phyloP scores from a whole-genome alignment of 2,329 filamentous ascomycete genomes.

The Cercospora zeina region DNA sequence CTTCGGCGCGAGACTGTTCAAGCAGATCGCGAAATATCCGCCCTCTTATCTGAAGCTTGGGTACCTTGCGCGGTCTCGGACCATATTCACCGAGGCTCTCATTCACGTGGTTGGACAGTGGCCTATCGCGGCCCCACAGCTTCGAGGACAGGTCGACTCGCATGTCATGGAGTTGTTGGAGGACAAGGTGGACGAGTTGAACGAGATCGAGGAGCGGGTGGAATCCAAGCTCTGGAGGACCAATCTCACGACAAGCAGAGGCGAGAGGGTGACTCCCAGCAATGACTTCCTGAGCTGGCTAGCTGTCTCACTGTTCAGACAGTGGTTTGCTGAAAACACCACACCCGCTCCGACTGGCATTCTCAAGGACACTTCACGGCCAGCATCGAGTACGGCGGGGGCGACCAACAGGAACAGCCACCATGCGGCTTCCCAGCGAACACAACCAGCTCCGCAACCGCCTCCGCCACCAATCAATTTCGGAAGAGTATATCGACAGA shows the following conservation, averaged over 20 bases:
- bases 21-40: conserved; percentile 94
- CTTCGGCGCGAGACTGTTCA: conserved; percentile 88
- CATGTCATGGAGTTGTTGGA: conserved; percentile 84
- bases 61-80: conserved; percentile 77
- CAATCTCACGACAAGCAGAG: conserved; percentile 72
- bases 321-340: conserved; percentile 91
- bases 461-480: conserved; percentile 44
- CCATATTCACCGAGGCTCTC: conserved; percentile 74
- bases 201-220: conserved; percentile 75
- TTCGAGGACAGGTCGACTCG: conserved; percentile 71
- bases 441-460: conserved; percentile 31
- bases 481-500: conserved; percentile 74
- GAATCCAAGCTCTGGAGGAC: conserved; percentile 82
- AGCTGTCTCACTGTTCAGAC: conserved; percentile 79
- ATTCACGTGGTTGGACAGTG: conserved; percentile 95
- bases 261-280: conserved; percentile 76
- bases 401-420: conserved; percentile 30
- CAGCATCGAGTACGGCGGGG: conserved; percentile 15
- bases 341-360: conserved; percentile 65
- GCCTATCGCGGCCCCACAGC: conserved; percentile 75
- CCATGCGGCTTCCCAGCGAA: conserved; percentile 38
- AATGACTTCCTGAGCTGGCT: conserved; percentile 89
- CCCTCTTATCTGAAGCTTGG: conserved; percentile 88
- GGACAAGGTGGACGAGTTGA: conserved; percentile 90
- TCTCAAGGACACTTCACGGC: conserved; percentile 42